A percentile compares a stretch with the other conserved stretches of the same genome.
phyloP scores from a whole-genome alignment of 2,329 filamentous ascomycete species.

The Cladosporium sp. region DNA sequence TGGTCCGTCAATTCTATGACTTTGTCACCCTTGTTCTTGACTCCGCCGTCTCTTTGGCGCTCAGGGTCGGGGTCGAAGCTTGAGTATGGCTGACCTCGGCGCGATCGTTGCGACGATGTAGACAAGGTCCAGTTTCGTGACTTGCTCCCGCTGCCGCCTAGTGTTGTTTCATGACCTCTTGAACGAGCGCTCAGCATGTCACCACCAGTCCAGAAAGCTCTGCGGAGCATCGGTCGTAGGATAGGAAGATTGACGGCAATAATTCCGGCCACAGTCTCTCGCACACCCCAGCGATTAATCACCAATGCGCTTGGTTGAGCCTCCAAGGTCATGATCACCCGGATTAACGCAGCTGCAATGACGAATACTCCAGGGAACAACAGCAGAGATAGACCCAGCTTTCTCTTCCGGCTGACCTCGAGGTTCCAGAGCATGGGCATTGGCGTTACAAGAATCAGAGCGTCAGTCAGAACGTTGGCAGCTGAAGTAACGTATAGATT shows the following conservation, averaged over 20 bases:
- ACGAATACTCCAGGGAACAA: conserved; percentile 35
- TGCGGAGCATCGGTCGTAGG: conserved; percentile 28
- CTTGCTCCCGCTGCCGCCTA: neutral
- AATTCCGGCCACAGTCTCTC: conserved; percentile 36
- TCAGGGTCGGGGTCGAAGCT: neutral
- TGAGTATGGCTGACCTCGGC: neutral
- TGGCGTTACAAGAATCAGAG: conserved; percentile 31
- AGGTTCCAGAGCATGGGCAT: conserved; percentile 34
- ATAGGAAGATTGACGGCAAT: conserved; percentile 35
- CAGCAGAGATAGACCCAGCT: conserved; percentile 31
- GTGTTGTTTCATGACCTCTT: neutral
- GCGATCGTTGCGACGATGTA: neutral
- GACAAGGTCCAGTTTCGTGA: neutral
- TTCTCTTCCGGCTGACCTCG: conserved; percentile 28
- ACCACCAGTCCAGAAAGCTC: conserved; percentile 28
- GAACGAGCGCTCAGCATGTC: neutral
- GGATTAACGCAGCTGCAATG: conserved; percentile 34
- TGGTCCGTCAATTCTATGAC: neutral
- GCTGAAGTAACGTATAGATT: neutral
- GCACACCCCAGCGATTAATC: conserved; percentile 37
- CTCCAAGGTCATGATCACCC: conserved; percentile 30
- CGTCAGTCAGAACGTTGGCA: conserved; percentile 32
- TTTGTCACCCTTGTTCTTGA: neutral
- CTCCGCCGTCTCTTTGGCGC: neutral
- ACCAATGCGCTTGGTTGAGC: conserved; percentile 28